These are phyloP conservation scores for Lippia alba DNA, from an alignment of 305 asterid genomes.

Conservation along the genomic window DNA sequence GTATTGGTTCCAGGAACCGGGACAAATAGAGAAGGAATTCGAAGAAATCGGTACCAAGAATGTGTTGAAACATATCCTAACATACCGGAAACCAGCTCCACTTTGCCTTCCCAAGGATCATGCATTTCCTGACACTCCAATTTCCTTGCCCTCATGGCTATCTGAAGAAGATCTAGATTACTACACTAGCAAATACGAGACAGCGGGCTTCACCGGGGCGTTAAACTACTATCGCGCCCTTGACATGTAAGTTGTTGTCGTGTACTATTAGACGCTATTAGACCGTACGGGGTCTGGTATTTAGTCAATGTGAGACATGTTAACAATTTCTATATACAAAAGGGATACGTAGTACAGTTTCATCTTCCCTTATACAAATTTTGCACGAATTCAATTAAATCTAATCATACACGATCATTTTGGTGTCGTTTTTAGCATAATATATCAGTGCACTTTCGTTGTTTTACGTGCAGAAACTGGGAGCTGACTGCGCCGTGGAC, in stretches of 20 bases:
- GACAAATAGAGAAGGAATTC: conserved; percentile 71
- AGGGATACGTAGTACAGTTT: too few relatives aligned
- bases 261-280: too few relatives aligned
- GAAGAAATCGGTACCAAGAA: conserved; percentile 56
- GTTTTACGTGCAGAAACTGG: conserved; percentile 53
- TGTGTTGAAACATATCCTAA: conserved; percentile 50
- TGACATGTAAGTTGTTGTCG: conserved; percentile 49
- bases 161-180: conserved; percentile 63
- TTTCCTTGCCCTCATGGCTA: conserved; percentile 61
- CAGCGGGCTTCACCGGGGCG: conserved; percentile 66
- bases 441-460: too few relatives aligned
- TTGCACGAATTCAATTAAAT: too few relatives aligned
- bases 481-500: conserved; percentile 73
- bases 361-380: too few relatives aligned
- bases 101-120: conserved; percentile 58
- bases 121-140: conserved; percentile 47
- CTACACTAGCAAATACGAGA: conserved; percentile 51
- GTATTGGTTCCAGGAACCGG: conserved; percentile 50
- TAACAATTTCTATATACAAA: too few relatives aligned
- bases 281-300: too few relatives aligned
- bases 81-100: conserved; percentile 61
- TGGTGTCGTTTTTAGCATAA: too few relatives aligned
- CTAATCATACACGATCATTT: too few relatives aligned
- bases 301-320: too few relatives aligned
- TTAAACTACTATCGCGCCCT: conserved; percentile 73